Base-by-base conservation (phyloP, 495 filamentous ascomycete species). In the Aspergillus avenaceus region DNA sequence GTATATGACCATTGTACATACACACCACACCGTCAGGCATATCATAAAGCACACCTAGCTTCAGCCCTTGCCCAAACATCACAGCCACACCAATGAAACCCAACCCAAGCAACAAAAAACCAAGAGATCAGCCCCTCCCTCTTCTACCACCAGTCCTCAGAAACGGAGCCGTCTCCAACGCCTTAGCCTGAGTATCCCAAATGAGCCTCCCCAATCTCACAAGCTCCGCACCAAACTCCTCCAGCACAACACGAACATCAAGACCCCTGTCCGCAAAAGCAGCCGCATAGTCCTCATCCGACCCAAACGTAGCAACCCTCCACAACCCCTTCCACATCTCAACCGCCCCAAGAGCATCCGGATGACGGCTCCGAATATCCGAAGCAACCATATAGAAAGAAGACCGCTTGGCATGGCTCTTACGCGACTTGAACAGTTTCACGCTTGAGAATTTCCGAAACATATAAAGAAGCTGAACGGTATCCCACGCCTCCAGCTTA, bases 311-410 rank as follows among this genome's bases (percentile, higher is more conserved):
- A 5, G 72, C 67, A 18, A 51, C 14, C 24, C 56, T 62, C 79
- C 79, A 84, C 6, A 41, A 22, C 16, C 34, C 44, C 49, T 74
- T 78, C 71, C 75, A 78, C 14, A 28, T 41, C 8, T 51, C 36
- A 6, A 84, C 54, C 1, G 72, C 71, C 1, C 44, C 31, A 5
- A 51, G 16, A 0, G 75, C 80, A 5, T 62, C 61, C 11, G 53
- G 14, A 44, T 48, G 37, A 13, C 60, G 34, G 3, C 62, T 62
- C 19, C 66, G 58, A 13, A 85, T 63, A 18, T 76, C 56, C 16
- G 59, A 74, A 0, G 79, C 79, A 27, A 85, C 51, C 54, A 84
- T 51, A 54, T 84, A 84, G 55, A 82, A 84, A 0, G 78, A 81
- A 12, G 72, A 76, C 4, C 72, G 58, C 7, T 55, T 73, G 9